Conservation (phyloP, 768 basidiomycete species). For the Calocera viscosa region DNA sequence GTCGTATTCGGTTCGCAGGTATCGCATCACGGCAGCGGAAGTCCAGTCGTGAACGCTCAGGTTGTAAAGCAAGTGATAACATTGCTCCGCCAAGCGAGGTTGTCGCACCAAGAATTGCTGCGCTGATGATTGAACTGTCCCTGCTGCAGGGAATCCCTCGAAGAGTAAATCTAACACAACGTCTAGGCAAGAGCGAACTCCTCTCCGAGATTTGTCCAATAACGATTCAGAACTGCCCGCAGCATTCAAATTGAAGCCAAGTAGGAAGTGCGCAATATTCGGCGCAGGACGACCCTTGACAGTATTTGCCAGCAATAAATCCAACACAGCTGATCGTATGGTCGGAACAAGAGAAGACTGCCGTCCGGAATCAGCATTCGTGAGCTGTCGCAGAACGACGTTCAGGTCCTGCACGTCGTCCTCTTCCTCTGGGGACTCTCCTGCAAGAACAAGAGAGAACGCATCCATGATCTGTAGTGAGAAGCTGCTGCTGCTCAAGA, state of each 20-base stretch:
- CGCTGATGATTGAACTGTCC: not conserved
- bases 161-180: constrained; percentile 68
- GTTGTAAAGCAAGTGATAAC: constrained; percentile 70
- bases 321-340: constrained; percentile 62
- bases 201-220: constrained; percentile 13
- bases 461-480: constrained; percentile 76
- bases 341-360: constrained; percentile 38
- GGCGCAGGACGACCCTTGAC: constrained; percentile 50
- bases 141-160: constrained; percentile 43
- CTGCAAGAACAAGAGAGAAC: constrained; percentile 53
- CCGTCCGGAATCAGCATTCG: constrained; percentile 6
- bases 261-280: constrained; percentile 75
- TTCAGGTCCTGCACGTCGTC: constrained; percentile 40
- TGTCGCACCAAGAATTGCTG: constrained; percentile 27
- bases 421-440: constrained; percentile 50
- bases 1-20: constrained; percentile 74
- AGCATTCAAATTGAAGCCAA: constrained; percentile 49
- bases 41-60: constrained; percentile 80
- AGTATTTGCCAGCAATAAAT: constrained; percentile 70
- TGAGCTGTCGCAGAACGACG: constrained; percentile 1
- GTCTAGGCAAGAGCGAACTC: constrained; percentile 52
- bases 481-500: constrained; percentile 69
- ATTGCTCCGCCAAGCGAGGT: constrained; percentile 73
- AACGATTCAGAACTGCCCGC: constrained; percentile 23
- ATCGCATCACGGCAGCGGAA: constrained; percentile 67